Conservation (phyloP, 176 grass and related monocot species). For the Areca catechu region DNA sequence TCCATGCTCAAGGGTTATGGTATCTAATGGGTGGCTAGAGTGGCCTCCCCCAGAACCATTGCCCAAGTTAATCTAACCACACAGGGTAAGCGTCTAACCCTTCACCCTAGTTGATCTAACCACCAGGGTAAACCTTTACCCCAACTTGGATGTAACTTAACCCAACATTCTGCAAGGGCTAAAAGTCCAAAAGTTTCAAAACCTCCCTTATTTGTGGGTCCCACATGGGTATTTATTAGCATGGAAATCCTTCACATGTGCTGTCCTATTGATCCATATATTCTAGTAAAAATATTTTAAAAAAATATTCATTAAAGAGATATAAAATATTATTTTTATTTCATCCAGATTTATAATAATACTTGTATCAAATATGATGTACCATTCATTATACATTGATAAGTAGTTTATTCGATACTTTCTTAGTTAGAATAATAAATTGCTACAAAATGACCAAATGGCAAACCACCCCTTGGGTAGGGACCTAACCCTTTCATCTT, state of each 20-base stretch:
- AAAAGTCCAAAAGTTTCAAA: background rate
- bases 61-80: constrained; percentile 13
- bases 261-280: background rate
- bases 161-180: background rate
- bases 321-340: too few relatives aligned
- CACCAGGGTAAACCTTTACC: constrained; percentile 34
- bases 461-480: constrained; percentile 27
- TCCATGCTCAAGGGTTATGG: too few relatives aligned
- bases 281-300: constrained; percentile 1
- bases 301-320: background rate
- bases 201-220: constrained; percentile 2
- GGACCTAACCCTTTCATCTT: constrained; percentile 16
- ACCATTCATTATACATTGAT: too few relatives aligned
- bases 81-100: constrained; percentile 20
- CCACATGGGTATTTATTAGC: background rate
- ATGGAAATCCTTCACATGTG: background rate
- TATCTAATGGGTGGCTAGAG: too few relatives aligned
- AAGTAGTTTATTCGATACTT: too few relatives aligned
- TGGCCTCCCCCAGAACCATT: too few relatives aligned
- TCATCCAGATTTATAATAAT: too few relatives aligned
- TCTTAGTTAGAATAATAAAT: background rate
- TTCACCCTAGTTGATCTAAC: constrained; percentile 36
- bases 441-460: constrained; percentile 14
- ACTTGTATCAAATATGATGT: too few relatives aligned
- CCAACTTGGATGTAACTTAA: background rate